These are phyloP conservation scores for Pseudogymnoascus sp. DNA, from an alignment of 2,329 filamentous ascomycete genomes.

Conservation along the genomic window DNA sequence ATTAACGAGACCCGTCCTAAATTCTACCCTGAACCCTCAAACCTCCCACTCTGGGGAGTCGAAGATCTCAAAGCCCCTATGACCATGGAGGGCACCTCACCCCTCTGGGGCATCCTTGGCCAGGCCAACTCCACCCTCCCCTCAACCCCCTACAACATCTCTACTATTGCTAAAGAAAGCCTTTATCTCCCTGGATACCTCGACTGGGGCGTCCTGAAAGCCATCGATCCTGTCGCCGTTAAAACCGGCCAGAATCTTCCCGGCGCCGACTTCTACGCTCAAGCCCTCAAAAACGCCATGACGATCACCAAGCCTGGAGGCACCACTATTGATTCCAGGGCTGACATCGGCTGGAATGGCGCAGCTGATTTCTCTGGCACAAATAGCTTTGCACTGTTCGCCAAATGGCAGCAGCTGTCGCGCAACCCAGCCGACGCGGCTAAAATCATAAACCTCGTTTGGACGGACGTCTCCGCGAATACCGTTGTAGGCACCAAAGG, in stretches of 20 bases:
- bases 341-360: neutral
- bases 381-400: conserved; percentile 33
- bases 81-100: conserved; percentile 20
- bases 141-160: conserved; percentile 12
- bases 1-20: conserved; percentile 32
- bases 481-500: conserved; percentile 34
- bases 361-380: conserved; percentile 29
- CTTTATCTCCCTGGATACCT: conserved; percentile 9
- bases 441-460: conserved; percentile 36
- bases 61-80: conserved; percentile 26
- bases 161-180: neutral
- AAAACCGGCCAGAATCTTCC: neutral
- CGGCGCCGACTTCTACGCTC: conserved; percentile 3
- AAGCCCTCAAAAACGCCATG: conserved; percentile 22
- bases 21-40: conserved; percentile 14
- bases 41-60: conserved; percentile 31
- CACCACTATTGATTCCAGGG: no score
- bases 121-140: conserved; percentile 23
- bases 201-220: neutral
- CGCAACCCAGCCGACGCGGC: conserved; percentile 21
- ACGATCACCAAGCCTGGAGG: conserved; percentile 1
- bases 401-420: conserved; percentile 33
- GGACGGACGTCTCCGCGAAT: conserved; percentile 38
- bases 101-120: conserved; percentile 36
- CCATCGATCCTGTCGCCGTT: neutral